phyloP scores from a whole-genome alignment of 306 rosid species.

The Psophocarpus tetragonolobus region DNA sequence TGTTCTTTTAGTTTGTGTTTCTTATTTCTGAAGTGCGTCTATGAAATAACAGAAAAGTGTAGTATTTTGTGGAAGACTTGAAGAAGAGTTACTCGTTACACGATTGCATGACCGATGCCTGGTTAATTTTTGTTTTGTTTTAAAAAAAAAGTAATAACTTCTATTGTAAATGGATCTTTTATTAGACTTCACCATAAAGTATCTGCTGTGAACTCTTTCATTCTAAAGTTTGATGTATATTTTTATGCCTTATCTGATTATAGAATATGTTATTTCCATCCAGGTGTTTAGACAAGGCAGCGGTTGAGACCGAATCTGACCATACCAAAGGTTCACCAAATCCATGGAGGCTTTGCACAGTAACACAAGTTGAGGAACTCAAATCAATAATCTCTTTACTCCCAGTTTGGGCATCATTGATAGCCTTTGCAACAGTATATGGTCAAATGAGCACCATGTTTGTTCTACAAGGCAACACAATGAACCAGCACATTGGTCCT shows the following conservation, averaged over 20 bases:
- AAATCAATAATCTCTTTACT: slow-evolving; percentile 62
- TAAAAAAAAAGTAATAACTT: too few relatives aligned
- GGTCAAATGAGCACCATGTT: slow-evolving; percentile 91
- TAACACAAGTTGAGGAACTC: slow-evolving; percentile 88
- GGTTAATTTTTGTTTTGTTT: too few relatives aligned
- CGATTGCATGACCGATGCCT: too few relatives aligned
- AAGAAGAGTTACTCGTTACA: too few relatives aligned
- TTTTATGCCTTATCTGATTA: background rate
- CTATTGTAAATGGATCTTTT: background rate
- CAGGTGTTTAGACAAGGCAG: slow-evolving; percentile 84
- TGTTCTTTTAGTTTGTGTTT: too few relatives aligned
- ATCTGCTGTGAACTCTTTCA: background rate
- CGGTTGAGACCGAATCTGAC: slow-evolving; percentile 51
- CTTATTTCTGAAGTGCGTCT: too few relatives aligned
- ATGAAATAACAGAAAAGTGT: too few relatives aligned
- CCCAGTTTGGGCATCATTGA: slow-evolving; percentile 85
- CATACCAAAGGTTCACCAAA: slow-evolving; percentile 29
- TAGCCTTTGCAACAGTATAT: slow-evolving; percentile 71
- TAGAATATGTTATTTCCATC: slow-evolving; percentile 27
- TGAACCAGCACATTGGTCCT: slow-evolving; percentile 79
- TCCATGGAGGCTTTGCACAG: slow-evolving; percentile 81
- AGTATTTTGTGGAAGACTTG: too few relatives aligned
- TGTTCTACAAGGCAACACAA: slow-evolving; percentile 80
- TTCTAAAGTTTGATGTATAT: background rate
- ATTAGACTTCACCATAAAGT: background rate